phyloP scores from a whole-genome alignment of 1,284 basidiomycete species.

The Tilletia caries region DNA sequence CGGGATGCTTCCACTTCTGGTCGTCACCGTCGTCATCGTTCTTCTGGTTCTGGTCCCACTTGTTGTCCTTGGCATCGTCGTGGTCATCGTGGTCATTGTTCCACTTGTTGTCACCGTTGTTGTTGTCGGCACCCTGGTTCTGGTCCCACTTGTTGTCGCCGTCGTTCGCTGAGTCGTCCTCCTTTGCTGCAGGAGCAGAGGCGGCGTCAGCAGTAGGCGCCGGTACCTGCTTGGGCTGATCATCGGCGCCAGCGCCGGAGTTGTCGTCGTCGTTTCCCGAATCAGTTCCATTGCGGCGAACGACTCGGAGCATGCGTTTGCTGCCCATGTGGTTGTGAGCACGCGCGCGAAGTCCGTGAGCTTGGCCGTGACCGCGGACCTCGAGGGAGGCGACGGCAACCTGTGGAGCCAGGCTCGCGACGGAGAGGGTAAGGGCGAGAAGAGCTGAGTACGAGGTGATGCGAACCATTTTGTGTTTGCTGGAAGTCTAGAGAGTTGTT shows the following conservation, averaged over 20 bases:
- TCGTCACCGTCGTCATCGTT: neutral
- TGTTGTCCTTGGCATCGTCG: neutral
- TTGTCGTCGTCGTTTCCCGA: neutral
- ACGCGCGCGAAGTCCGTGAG: slow-evolving; percentile 10
- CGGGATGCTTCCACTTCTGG: neutral
- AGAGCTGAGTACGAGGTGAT: slow-evolving; percentile 1
- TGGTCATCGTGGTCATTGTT: neutral
- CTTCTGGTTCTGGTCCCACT: slow-evolving; percentile 4
- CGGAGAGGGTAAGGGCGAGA: neutral
- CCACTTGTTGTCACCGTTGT: slow-evolving; percentile 1
- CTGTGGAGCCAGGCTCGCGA: neutral
- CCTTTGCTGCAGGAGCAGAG: slow-evolving; percentile 7
- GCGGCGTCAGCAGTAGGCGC: neutral
- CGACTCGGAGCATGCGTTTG: slow-evolving; percentile 10
- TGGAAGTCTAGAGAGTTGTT: neutral
- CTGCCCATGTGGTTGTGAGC: slow-evolving; percentile 13
- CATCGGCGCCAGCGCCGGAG: neutral
- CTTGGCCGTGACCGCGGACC: neutral
- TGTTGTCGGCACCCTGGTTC: neutral
- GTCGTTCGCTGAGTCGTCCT: neutral
- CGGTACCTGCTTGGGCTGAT: slow-evolving; percentile 8
- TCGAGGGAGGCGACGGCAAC: neutral
- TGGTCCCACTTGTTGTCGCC: neutral
- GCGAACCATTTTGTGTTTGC: slow-evolving; percentile 5
- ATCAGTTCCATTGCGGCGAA: slow-evolving; percentile 8